Evolutionary conservation across 306 rosid species (phyloP).

Genomic region (Cicer yamashitae): DNA sequence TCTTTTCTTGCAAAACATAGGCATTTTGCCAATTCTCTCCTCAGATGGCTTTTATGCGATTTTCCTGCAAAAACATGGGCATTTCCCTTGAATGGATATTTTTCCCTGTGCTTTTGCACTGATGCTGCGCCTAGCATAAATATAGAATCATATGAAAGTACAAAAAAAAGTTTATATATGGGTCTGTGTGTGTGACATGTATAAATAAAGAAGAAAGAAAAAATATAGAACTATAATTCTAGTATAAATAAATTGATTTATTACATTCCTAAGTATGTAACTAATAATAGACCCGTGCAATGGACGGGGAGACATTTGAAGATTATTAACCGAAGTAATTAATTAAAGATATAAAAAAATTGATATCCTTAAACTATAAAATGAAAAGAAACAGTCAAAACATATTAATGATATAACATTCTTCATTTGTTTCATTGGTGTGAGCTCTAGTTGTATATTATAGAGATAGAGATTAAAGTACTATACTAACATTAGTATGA

Average conservation of each 20-base stretch:
- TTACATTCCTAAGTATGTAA: neutral
- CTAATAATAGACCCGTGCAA: too few relatives aligned
- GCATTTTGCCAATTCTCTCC: neutral
- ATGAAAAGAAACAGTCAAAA: too few relatives aligned
- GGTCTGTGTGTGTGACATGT: neutral
- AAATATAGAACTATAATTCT: neutral
- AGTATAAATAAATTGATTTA: neutral
- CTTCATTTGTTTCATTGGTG: too few relatives aligned
- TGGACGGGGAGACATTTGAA: too few relatives aligned
- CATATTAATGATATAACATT: too few relatives aligned
- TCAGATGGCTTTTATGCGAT: neutral
- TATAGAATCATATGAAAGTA: neutral
- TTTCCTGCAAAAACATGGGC: conserved; percentile 2
- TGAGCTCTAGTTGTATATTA: too few relatives aligned
- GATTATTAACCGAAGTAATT: too few relatives aligned
- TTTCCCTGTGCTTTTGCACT: neutral
- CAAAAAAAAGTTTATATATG: neutral
- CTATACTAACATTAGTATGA: neutral
- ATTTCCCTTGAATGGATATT: neutral
- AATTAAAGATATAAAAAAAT: too few relatives aligned
- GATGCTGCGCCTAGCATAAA: neutral
- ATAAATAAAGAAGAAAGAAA: neutral
- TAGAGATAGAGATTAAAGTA: neutral
- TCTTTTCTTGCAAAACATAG: conserved; percentile 8
- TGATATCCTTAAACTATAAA: too few relatives aligned